A percentile compares a stretch with the other conserved stretches of the same genome.
Evolutionary conservation across 2,329 filamentous ascomycete genomes (phyloP).

Genomic region (Aureobasidium subglaciale): DNA sequence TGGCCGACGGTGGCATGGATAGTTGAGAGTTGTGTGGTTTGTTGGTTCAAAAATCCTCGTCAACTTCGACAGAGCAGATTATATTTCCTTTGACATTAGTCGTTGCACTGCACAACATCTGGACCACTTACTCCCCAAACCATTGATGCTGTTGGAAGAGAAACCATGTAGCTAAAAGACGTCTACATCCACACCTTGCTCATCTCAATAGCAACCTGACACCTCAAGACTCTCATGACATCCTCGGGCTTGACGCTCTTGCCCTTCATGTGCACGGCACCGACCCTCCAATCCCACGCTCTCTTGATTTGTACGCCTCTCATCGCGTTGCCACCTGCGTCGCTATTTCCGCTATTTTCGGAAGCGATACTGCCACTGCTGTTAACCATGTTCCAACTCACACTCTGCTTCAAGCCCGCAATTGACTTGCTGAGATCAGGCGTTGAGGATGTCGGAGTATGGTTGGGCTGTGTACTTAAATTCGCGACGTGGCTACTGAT

Average conservation of each 20-base stretch:
- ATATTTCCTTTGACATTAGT: no score
- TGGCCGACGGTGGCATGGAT: no score
- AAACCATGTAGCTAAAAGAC: neutral
- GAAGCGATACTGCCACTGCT: slow-evolving; percentile 53
- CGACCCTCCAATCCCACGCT: slow-evolving; percentile 64
- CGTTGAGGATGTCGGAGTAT: slow-evolving; percentile 11
- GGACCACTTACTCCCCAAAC: neutral
- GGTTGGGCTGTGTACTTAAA: slow-evolving; percentile 30
- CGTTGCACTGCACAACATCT: no score
- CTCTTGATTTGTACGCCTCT: slow-evolving; percentile 22
- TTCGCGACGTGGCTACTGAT: slow-evolving; percentile 53
- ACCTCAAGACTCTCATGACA: slow-evolving; percentile 63
- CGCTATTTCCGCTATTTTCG: slow-evolving; percentile 16
- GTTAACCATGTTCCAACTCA: slow-evolving; percentile 55
- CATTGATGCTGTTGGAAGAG: neutral
- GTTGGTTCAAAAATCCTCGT: no score
- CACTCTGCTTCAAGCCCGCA: slow-evolving; percentile 26
- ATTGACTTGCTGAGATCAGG: slow-evolving; percentile 16
- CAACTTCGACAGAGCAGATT: no score
- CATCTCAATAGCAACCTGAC: slow-evolving; percentile 68
- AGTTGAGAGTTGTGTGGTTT: no score
- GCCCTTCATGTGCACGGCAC: slow-evolving; percentile 43
- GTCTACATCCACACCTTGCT: slow-evolving; percentile 52
- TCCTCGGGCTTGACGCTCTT: slow-evolving; percentile 55
- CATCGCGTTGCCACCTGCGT: slow-evolving; percentile 18